Evolutionary conservation across 192 early-diverging fungal genomes (phyloP).

Genomic region (Coemansia sp.): DNA sequence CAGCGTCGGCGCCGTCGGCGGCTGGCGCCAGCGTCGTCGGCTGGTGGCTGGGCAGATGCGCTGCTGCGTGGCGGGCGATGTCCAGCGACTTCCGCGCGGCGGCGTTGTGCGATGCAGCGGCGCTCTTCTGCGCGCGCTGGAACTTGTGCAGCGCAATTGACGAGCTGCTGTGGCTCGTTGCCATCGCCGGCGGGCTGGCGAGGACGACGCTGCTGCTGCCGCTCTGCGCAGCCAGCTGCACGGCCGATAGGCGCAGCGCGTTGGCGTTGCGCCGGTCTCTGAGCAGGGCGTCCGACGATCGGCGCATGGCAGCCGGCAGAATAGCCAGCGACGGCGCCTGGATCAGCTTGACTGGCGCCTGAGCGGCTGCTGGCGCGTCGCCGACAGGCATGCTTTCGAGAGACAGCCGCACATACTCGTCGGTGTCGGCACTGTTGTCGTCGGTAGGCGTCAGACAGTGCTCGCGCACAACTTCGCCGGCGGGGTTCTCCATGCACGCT

Average conservation of each 20-base stretch:
- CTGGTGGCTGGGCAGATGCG: neutral
- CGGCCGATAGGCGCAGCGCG: slow-evolving; percentile 35
- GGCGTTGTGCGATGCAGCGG: neutral
- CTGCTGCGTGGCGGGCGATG: neutral
- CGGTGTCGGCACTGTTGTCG: slow-evolving; percentile 11
- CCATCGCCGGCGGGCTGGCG: slow-evolving; percentile 3
- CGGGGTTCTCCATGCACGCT: slow-evolving; percentile 42
- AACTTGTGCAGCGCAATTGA: neutral
- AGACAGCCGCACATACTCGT: slow-evolving; percentile 49
- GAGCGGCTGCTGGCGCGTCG: slow-evolving; percentile 14
- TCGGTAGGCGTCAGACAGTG: slow-evolving; percentile 30
- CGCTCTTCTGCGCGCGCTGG: neutral
- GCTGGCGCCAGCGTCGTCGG: slow-evolving; percentile 3
- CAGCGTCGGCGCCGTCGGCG: neutral
- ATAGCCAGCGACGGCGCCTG: slow-evolving; percentile 8
- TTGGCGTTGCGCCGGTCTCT: slow-evolving; percentile 10
- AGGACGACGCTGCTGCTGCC: slow-evolving; percentile 9
- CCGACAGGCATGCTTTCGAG: slow-evolving; percentile 20
- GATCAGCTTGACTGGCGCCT: slow-evolving; percentile 21
- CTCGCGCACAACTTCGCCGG: slow-evolving; percentile 42
- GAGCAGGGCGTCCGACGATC: slow-evolving; percentile 1
- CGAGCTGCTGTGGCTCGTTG: slow-evolving; percentile 1
- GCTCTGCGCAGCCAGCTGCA: slow-evolving; percentile 18
- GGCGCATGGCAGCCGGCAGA: slow-evolving; percentile 5
- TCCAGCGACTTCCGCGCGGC: neutral